phyloP scores from a whole-genome alignment of 768 basidiomycete genomes.

The Paxillus rubicundulus region DNA sequence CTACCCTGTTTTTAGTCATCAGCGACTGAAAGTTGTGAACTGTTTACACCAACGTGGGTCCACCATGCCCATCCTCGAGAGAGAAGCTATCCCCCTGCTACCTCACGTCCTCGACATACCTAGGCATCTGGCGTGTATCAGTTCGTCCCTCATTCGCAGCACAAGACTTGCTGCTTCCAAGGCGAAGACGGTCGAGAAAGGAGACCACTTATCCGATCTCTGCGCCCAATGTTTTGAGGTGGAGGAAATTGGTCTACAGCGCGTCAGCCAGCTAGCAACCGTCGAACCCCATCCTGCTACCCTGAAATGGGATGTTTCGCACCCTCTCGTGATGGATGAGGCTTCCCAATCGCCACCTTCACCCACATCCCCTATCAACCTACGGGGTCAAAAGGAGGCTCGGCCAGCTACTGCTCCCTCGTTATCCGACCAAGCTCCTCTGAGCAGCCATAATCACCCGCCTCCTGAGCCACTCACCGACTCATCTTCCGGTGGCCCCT shows the following conservation, averaged over 20 bases:
- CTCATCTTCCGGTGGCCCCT: slow-evolving; percentile 4
- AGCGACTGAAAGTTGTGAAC: slow-evolving; percentile 52
- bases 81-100: slow-evolving; percentile 69
- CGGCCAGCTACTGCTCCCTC: slow-evolving; percentile 53
- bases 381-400: slow-evolving; percentile 24
- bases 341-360: slow-evolving; percentile 15
- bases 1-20: slow-evolving; percentile 40
- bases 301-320: slow-evolving; percentile 17
- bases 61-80: slow-evolving; percentile 54
- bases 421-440: slow-evolving; percentile 23
- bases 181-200: slow-evolving; percentile 31
- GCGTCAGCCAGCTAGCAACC: slow-evolving; percentile 60
- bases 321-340: neutral
- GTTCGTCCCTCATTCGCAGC: slow-evolving; percentile 72
- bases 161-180: slow-evolving; percentile 43
- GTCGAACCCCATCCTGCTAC: slow-evolving; percentile 10
- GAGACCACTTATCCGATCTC: slow-evolving; percentile 49
- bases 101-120: slow-evolving; percentile 79
- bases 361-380: slow-evolving; percentile 18
- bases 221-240: slow-evolving; percentile 63
- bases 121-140: slow-evolving; percentile 71
- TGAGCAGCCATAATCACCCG: neutral
- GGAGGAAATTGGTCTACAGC: slow-evolving; percentile 63
- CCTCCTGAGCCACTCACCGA: slow-evolving; percentile 2
- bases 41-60: slow-evolving; percentile 56